These are phyloP conservation scores for Aureobasidium vineae DNA, from an alignment of 2,329 filamentous ascomycete genomes.

Conservation along the genomic window DNA sequence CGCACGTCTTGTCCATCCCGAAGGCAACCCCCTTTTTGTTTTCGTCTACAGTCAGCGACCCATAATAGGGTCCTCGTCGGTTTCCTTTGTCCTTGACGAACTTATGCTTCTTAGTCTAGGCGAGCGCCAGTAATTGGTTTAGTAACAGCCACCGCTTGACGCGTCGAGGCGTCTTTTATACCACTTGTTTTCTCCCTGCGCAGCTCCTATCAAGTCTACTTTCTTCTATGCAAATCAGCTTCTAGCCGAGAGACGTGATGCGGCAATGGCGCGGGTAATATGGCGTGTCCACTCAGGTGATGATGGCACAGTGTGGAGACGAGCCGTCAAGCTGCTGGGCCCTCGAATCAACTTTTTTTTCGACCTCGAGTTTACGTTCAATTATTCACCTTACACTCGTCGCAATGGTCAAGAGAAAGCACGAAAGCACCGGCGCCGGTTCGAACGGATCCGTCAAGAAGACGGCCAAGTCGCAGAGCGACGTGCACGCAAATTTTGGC, in stretches of 20 bases:
- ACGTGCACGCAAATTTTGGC: conserved; percentile 60
- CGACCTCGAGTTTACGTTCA: not conserved
- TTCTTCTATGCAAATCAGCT: not conserved
- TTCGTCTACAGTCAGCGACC: not conserved
- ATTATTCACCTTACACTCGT: not conserved
- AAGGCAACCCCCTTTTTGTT: not conserved
- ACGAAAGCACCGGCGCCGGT: conserved; percentile 33
- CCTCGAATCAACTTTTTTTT: conserved; percentile 21
- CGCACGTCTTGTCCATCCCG: not conserved
- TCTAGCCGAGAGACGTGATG: not conserved
- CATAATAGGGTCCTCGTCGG: not conserved
- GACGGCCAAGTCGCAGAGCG: conserved; percentile 26
- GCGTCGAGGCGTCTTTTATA: conserved; percentile 17
- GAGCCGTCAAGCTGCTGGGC: conserved; percentile 4
- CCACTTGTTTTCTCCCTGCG: not conserved
- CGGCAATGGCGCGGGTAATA: not conserved
- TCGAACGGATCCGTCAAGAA: conserved; percentile 43
- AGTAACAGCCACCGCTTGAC: conserved; percentile 11
- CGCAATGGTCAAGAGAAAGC: conserved; percentile 44
- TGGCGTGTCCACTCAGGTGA: conserved; percentile 22
- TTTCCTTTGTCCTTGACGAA: conserved; percentile 24
- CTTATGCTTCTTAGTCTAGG: conserved; percentile 21
- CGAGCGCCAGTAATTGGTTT: conserved; percentile 18
- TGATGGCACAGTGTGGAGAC: not conserved
- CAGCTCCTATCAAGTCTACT: not conserved